Conservation (phyloP, 352 stramenopile genomes). For the Blastocystis sp. region DNA sequence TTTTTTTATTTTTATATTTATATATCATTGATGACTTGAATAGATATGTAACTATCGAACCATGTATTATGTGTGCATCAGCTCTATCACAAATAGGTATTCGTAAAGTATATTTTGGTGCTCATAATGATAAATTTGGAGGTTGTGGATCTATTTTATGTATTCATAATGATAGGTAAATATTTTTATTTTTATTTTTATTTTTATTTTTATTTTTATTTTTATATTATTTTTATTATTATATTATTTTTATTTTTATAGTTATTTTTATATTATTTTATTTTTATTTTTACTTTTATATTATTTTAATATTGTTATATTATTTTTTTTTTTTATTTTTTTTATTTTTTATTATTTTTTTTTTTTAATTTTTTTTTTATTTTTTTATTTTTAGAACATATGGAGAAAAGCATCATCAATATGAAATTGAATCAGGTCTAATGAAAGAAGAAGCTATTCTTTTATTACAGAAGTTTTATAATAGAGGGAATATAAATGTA, state of each 20-base stretch:
- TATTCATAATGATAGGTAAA: slow-evolving; percentile 53
- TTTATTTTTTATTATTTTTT: slow-evolving; percentile 41
- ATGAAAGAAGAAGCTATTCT: slow-evolving; percentile 60
- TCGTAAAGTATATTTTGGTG: slow-evolving; percentile 60
- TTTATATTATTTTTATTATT: slow-evolving; percentile 33
- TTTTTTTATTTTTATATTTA: neutral
- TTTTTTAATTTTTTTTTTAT: too few relatives aligned
- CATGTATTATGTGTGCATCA: slow-evolving; percentile 74
- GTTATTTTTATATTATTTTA: slow-evolving; percentile 14
- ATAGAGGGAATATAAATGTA: slow-evolving; percentile 59
- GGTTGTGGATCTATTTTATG: slow-evolving; percentile 66
- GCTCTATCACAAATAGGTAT: slow-evolving; percentile 60
- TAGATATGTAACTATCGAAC: slow-evolving; percentile 64
- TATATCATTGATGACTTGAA: too few relatives aligned
- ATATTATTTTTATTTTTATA: neutral
- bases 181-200: neutral
- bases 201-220: slow-evolving; percentile 38
- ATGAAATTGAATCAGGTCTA: slow-evolving; percentile 52
- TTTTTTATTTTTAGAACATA: neutral
- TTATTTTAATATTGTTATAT: slow-evolving; percentile 9
- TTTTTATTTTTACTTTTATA: too few relatives aligned
- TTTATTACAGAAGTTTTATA: slow-evolving; percentile 65
- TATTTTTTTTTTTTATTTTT: slow-evolving; percentile 36
- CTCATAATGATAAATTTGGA: slow-evolving; percentile 70
- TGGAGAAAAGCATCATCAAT: slow-evolving; percentile 47